A percentile compares a stretch with the other conserved stretches of the same genome.
phyloP scores from a whole-genome alignment of 805 yeast genomes.

The Ogataea pignaliae region DNA sequence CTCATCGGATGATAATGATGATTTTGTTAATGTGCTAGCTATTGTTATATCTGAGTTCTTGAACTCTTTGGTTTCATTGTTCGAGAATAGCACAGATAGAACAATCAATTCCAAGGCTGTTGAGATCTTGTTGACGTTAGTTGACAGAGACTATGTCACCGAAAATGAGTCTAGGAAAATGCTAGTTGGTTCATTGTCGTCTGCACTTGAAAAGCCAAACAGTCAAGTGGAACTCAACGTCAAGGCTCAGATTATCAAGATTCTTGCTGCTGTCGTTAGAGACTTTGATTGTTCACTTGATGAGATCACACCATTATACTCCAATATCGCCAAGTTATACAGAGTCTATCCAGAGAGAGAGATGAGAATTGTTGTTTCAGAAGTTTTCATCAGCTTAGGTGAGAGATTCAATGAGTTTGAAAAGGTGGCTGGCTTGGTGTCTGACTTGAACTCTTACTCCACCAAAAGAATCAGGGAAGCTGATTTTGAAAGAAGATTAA shows the following conservation, averaged over 20 bases:
- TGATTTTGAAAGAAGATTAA: slow-evolving; percentile 72
- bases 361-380: slow-evolving; percentile 59
- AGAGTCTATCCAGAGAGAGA: slow-evolving; percentile 52
- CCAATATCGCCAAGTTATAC: slow-evolving; percentile 40
- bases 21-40: slow-evolving; percentile 45
- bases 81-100: slow-evolving; percentile 36
- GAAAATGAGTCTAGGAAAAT: slow-evolving; percentile 48
- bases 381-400: slow-evolving; percentile 58
- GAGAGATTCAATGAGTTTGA: slow-evolving; percentile 39
- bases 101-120: slow-evolving; percentile 51
- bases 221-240: slow-evolving; percentile 47
- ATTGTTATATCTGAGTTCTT: slow-evolving; percentile 56
- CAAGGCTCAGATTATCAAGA: slow-evolving; percentile 51
- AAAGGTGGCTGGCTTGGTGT: slow-evolving; percentile 47
- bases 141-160: slow-evolving; percentile 54
- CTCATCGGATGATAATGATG: slow-evolving; percentile 37
- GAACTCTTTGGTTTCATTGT: slow-evolving; percentile 44
- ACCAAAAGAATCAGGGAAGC: slow-evolving; percentile 59
- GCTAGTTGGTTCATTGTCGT: slow-evolving; percentile 53
- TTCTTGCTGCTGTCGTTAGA: slow-evolving; percentile 51
- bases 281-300: slow-evolving; percentile 49
- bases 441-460: slow-evolving; percentile 68
- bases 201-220: slow-evolving; percentile 56
- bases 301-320: slow-evolving; percentile 36
- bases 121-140: slow-evolving; percentile 45